phyloP scores from a whole-genome alignment of 2,329 filamentous ascomycete genomes.

The Diaporthe batatas region DNA sequence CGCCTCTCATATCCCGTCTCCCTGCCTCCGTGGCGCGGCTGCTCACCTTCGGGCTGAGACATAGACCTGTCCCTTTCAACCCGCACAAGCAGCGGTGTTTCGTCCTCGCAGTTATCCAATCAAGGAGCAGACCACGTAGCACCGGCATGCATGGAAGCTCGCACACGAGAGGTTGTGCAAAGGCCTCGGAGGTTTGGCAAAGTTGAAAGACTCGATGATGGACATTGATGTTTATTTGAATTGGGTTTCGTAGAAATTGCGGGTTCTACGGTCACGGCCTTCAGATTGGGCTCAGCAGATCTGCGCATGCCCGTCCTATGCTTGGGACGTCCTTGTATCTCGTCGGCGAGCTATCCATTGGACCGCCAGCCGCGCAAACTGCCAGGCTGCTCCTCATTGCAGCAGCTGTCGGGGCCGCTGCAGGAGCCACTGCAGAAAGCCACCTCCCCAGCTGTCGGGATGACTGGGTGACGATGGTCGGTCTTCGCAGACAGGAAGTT shows the following conservation, averaged over 20 bases:
- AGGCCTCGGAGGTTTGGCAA: background rate
- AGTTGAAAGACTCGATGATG: background rate
- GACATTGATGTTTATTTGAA: constrained; percentile 7
- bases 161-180: constrained; percentile 10
- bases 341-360: constrained; percentile 3
- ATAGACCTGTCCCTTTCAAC: constrained; percentile 19
- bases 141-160: constrained; percentile 15
- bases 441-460: constrained; percentile 7
- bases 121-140: background rate
- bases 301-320: background rate
- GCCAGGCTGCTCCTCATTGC: constrained; percentile 8
- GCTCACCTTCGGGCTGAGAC: constrained; percentile 21
- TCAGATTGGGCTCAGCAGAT: constrained; percentile 1
- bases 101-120: constrained; percentile 20
- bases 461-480: background rate
- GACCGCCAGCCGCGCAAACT: constrained; percentile 3
- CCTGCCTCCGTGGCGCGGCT: background rate
- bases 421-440: constrained; percentile 13
- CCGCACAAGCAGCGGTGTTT: constrained; percentile 9
- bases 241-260: background rate
- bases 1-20: background rate
- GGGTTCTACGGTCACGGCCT: background rate
- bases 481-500: constrained; percentile 8
- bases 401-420: background rate
- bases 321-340: constrained; percentile 4